These are phyloP conservation scores for Aegilops tauschii DNA, from an alignment of 176 grass and related monocot species.

Conservation along the genomic window DNA sequence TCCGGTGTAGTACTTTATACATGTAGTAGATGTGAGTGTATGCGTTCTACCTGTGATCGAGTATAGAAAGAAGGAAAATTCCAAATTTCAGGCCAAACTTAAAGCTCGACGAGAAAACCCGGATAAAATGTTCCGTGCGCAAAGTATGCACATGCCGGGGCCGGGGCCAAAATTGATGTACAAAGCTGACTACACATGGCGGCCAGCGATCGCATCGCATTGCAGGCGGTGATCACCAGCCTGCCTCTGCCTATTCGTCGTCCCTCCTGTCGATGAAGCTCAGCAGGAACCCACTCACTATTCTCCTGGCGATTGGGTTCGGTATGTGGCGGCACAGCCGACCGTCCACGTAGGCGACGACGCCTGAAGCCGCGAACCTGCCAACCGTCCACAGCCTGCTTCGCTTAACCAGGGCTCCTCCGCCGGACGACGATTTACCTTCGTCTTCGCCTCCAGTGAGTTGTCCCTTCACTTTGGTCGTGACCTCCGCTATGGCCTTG, in stretches of 20 bases:
- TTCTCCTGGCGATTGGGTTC: constrained; percentile 74
- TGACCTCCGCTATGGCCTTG: constrained; percentile 35
- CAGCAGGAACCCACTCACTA: constrained; percentile 80
- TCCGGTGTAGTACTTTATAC: background rate
- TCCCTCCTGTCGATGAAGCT: constrained; percentile 68
- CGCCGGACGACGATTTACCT: background rate
- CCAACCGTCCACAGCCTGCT: constrained; percentile 55
- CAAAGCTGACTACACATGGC: background rate
- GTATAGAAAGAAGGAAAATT: background rate
- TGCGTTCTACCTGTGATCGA: background rate
- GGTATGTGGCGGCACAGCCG: constrained; percentile 77
- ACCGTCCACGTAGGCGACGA: constrained; percentile 74
- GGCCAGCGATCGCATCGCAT: background rate
- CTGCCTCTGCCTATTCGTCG: constrained; percentile 7
- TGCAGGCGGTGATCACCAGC: background rate
- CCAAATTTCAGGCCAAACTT: background rate
- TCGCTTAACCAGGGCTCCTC: constrained; percentile 17
- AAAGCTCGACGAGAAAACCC: background rate
- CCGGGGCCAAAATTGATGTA: background rate
- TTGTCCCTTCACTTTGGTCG: constrained; percentile 31
- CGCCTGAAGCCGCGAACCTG: constrained; percentile 55
- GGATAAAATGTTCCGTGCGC: background rate
- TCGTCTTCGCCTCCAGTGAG: background rate
- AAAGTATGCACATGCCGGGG: background rate
- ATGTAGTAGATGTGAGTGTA: background rate